These are phyloP conservation scores for Pezicula carpinea DNA, from an alignment of 2,329 filamentous ascomycete species.

Conservation along the genomic window DNA sequence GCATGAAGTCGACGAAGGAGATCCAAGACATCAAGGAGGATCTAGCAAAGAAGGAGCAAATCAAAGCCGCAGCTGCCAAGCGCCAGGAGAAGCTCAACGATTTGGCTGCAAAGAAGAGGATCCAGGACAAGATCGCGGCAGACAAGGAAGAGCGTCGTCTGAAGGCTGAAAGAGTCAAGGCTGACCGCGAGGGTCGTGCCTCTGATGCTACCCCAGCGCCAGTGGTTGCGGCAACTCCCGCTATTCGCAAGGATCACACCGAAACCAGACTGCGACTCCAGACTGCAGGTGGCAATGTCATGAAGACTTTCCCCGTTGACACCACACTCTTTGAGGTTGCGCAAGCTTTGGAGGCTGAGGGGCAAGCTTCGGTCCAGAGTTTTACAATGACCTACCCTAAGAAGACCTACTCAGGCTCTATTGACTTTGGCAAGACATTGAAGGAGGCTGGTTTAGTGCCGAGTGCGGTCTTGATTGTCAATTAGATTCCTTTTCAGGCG, in stretches of 20 bases:
- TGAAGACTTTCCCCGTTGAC: slow-evolving; percentile 83
- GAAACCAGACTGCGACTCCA: slow-evolving; percentile 82
- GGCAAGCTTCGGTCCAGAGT: slow-evolving; percentile 63
- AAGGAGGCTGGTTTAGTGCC: slow-evolving; percentile 90
- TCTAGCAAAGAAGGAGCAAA: slow-evolving; percentile 78
- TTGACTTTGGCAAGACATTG: slow-evolving; percentile 83
- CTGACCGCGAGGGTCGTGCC: slow-evolving; percentile 69
- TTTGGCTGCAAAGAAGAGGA: slow-evolving; percentile 77
- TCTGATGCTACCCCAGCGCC: slow-evolving; percentile 30
- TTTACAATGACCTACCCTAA: slow-evolving; percentile 85
- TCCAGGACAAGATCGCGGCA: slow-evolving; percentile 89
- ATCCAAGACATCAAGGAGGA: slow-evolving; percentile 87
- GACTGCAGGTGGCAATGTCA: slow-evolving; percentile 68
- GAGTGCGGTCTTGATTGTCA: slow-evolving; percentile 81
- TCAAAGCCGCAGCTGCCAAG: slow-evolving; percentile 87
- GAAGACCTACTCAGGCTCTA: slow-evolving; percentile 65
- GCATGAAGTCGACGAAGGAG: slow-evolving; percentile 85
- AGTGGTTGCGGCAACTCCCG: slow-evolving; percentile 39
- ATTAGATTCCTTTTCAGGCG: slow-evolving; percentile 29
- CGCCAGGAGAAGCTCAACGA: slow-evolving; percentile 84
- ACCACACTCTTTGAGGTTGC: slow-evolving; percentile 93
- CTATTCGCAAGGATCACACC: slow-evolving; percentile 61
- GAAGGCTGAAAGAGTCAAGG: slow-evolving; percentile 82
- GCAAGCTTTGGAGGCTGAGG: slow-evolving; percentile 68
- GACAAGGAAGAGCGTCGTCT: slow-evolving; percentile 86